Percentiles rank a stretch among this genome's conserved stretches.
Conservation (phyloP, 208 protist species). For the Leishmania lainsoni region DNA sequence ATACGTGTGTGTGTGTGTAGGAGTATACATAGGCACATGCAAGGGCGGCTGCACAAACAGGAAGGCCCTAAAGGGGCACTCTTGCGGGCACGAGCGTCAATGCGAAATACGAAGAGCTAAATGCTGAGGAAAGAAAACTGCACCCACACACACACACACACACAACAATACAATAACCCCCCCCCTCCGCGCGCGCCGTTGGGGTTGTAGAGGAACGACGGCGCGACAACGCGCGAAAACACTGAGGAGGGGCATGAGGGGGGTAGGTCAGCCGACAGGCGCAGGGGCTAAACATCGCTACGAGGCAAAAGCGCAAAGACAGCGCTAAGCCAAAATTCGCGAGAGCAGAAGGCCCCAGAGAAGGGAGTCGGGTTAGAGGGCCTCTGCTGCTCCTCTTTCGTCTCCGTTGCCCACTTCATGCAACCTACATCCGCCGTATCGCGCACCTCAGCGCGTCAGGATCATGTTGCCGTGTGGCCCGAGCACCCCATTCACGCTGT, state of each 20-base stretch:
- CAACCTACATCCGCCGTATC: neutral
- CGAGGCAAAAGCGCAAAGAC: neutral
- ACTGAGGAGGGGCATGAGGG: neutral
- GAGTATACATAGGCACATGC: neutral
- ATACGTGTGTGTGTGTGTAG: neutral
- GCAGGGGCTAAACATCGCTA: neutral
- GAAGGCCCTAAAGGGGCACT: neutral
- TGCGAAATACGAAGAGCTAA: neutral
- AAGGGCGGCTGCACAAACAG: neutral
- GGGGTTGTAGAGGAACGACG: neutral
- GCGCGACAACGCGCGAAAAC: neutral
- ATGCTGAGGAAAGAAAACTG: neutral
- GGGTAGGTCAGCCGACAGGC: neutral
- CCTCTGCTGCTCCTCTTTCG: neutral
- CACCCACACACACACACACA: neutral
- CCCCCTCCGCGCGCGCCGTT: neutral
- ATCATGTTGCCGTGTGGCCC: conserved; percentile 26
- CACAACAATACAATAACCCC: neutral
- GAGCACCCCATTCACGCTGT: conserved; percentile 28
- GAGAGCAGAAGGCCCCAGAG: neutral
- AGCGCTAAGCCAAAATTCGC: neutral
- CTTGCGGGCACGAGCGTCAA: neutral
- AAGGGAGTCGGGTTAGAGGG: neutral
- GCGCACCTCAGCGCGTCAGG: conserved; percentile 11
- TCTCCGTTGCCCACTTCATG: neutral